Base-by-base conservation (phyloP, 2,329 filamentous ascomycete species). In the Fusarium clavum region DNA sequence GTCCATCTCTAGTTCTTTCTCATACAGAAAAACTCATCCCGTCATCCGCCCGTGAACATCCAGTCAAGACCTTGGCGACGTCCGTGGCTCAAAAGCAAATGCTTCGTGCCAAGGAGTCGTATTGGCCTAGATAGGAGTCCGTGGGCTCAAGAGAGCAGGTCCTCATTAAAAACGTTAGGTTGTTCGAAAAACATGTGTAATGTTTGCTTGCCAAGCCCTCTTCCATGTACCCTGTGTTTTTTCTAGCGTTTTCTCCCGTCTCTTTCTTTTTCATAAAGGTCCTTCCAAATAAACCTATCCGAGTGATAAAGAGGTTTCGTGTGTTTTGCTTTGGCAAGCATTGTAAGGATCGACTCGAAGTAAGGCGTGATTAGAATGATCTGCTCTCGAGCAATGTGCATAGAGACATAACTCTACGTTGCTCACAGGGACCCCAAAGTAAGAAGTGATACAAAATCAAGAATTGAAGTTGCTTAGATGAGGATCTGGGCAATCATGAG, bases 401-500 rank as follows among this genome's bases (percentile, higher is more conserved):
- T n/a, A 38, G 18, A 38, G 34, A n/a, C 34, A 38, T 38, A 38
- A 38, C 41, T 25, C 20, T 24, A 22, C 10, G 14, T 24, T 75
- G 72, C 64, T 69, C 69, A 65, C 46, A 63, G 61, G 64, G 66
- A 68, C 64, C 70, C 48, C 34, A 12, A 40, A 61, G 30, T 51
- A 12, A 61, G 43, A 69, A 59, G 43, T 72, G 71, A 67, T 72
- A 67, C 75, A 74, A 67, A 76, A 64, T 59, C 69, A 72, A 27
- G 66, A 74, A 76, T 51, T 57, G 59, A 73, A 73, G 51, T 38
- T 53, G 48, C 44, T 64, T 74, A 79, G 65, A 75, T 73, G 52
- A 80, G 64, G 49, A 79, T 68, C 73, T 78, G 78, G 43, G 76
- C 77, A 30, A 77, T 25, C 24, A 77, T 55, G 57, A 75, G 62